phyloP scores from a whole-genome alignment of 768 basidiomycete species.

The Russula virescens region DNA sequence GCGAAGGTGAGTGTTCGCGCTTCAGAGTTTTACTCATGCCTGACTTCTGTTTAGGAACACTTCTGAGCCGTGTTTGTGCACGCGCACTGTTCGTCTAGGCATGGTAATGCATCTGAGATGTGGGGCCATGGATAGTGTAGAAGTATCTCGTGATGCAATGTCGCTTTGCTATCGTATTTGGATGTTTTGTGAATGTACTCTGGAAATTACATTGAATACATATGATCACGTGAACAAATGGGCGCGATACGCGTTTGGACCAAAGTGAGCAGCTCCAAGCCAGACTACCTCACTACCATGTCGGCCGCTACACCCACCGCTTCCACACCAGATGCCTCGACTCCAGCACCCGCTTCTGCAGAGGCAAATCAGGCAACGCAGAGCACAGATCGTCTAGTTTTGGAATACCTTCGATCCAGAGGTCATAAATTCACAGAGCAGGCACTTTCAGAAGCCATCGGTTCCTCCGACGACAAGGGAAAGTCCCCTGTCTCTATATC shows the following conservation, averaged over 20 bases:
- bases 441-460: conserved; percentile 37
- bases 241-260: not conserved
- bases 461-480: conserved; percentile 33
- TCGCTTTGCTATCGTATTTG: not conserved
- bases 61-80: conserved; percentile 37
- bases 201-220: too few relatives aligned
- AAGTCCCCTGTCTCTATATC: conserved; percentile 35
- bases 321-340: conserved; percentile 41
- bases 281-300: conserved; percentile 30
- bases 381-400: conserved; percentile 37
- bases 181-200: not conserved
- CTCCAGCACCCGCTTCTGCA: conserved; percentile 34
- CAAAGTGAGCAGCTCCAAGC: too few relatives aligned
- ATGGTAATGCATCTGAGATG: not conserved
- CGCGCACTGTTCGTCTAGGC: too few relatives aligned
- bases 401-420: conserved; percentile 45
- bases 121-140: not conserved
- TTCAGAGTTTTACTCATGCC: conserved; percentile 6
- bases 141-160: not conserved
- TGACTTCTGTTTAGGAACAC: conserved; percentile 43
- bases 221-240: not conserved
- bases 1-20: conserved; percentile 55
- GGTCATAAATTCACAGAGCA: conserved; percentile 44
- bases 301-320: conserved; percentile 48
- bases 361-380: conserved; percentile 43